Evolutionary conservation across 2,329 filamentous ascomycete species (phyloP).

Genomic region (Arachnomyces sp.): DNA sequence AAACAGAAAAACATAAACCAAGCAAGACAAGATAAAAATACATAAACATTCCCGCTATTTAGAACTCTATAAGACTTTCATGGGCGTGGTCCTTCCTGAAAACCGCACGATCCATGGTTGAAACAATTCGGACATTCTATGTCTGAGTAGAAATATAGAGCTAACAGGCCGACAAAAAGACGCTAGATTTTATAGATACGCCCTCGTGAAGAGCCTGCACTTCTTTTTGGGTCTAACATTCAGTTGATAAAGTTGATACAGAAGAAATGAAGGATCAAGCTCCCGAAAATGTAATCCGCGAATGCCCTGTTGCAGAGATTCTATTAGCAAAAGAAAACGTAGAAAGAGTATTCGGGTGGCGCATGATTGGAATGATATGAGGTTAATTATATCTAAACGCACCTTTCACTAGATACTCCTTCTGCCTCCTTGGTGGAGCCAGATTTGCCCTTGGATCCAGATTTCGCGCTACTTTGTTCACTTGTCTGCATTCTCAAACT

Average conservation of each 20-base stretch:
- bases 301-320: slow-evolving; percentile 59
- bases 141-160: too few relatives aligned
- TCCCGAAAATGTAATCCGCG: slow-evolving; percentile 91
- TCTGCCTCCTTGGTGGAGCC: slow-evolving; percentile 13
- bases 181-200: too few relatives aligned
- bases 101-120: too few relatives aligned
- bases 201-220: not conserved
- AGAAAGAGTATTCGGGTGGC: too few relatives aligned
- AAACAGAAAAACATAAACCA: too few relatives aligned
- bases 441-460: slow-evolving; percentile 21
- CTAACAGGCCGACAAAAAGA: too few relatives aligned
- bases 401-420: slow-evolving; percentile 35
- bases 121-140: too few relatives aligned
- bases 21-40: too few relatives aligned
- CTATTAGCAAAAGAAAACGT: slow-evolving; percentile 4
- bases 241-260: slow-evolving; percentile 99
- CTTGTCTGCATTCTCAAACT: slow-evolving; percentile 87
- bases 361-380: too few relatives aligned
- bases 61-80: too few relatives aligned
- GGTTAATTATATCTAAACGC: slow-evolving; percentile 12
- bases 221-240: slow-evolving; percentile 14
- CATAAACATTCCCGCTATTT: too few relatives aligned
- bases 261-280: slow-evolving; percentile 94
- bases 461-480: slow-evolving; percentile 61
- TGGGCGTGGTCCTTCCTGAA: too few relatives aligned